Conservation (phyloP, 495 filamentous ascomycete genomes). For the Hypomontagnella monticulosa region DNA sequence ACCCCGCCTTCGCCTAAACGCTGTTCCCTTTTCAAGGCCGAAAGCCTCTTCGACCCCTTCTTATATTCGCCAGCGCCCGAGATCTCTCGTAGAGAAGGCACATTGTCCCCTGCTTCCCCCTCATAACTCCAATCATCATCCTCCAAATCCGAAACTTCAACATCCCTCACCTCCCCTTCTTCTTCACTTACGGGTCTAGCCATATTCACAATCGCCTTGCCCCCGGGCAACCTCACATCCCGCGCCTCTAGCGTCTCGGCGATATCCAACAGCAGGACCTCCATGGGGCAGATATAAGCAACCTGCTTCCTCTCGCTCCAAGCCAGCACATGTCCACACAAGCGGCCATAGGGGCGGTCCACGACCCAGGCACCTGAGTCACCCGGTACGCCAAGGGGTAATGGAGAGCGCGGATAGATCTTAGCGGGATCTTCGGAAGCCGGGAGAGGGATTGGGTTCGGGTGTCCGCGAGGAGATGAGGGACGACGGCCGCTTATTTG, state of each 20-base stretch:
- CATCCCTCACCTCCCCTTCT: not conserved
- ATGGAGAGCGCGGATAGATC: conserved; percentile 20
- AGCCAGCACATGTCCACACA: conserved; percentile 90
- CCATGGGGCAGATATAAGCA: conserved; percentile 94
- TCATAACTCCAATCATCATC: conserved; percentile 18
- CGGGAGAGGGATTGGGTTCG: not conserved
- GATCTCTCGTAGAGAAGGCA: conserved; percentile 14
- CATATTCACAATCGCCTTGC: conserved; percentile 38
- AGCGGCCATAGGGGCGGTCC: conserved; percentile 77
- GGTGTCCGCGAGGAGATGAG: too few relatives aligned
- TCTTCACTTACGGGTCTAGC: conserved; percentile 7
- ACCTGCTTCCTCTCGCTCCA: conserved; percentile 78
- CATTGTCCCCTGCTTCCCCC: conserved; percentile 24
- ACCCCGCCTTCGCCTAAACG: not conserved
- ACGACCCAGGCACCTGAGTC: conserved; percentile 96
- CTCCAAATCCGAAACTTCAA: conserved; percentile 37
- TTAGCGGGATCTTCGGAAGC: conserved; percentile 33
- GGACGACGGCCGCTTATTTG: conserved; percentile 66
- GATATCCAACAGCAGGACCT: conserved; percentile 87
- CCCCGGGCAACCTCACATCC: conserved; percentile 63
- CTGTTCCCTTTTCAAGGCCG: conserved; percentile 20
- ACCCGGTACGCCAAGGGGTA: conserved; percentile 73
- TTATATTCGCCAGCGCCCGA: not conserved
- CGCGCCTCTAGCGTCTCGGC: conserved; percentile 72
- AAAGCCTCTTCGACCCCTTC: conserved; percentile 19